Evolutionary conservation across 371 early-diverging fungal species (phyloP).

Genomic region (Mortierella sp.): DNA sequence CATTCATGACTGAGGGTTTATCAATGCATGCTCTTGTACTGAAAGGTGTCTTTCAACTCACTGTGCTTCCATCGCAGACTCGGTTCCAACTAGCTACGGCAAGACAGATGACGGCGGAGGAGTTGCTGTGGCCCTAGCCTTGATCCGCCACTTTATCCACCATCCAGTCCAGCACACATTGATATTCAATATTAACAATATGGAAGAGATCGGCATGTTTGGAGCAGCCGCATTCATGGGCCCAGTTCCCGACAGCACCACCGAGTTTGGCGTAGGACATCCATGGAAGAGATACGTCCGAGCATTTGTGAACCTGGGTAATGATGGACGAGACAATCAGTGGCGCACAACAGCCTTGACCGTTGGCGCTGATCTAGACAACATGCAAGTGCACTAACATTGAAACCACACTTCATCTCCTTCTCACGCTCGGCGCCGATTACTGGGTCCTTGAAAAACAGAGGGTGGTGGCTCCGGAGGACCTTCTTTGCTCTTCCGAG

Average conservation of each 20-base stretch:
- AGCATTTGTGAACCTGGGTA: constrained; percentile 83
- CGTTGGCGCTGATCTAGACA: not conserved
- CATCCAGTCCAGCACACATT: constrained; percentile 67
- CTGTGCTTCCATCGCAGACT: constrained; percentile 56
- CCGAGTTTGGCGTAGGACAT: constrained; percentile 58
- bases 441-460: constrained; percentile 16
- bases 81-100: constrained; percentile 79
- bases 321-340: not conserved
- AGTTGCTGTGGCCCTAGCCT: constrained; percentile 75
- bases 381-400: not conserved
- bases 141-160: constrained; percentile 67
- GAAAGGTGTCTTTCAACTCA: too few species aligned
- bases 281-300: constrained; percentile 78
- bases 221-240: constrained; percentile 77
- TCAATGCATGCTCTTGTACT: too few species aligned
- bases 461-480: constrained; percentile 84
- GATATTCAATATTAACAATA: constrained; percentile 85
- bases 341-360: not conserved
- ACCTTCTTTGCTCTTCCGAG: constrained; percentile 75
- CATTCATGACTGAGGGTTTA: not conserved
- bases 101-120: constrained; percentile 88
- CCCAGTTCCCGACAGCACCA: constrained; percentile 25
- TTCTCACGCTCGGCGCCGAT: too few species aligned
- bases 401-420: too few species aligned
- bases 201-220: constrained; percentile 80